Conservation (phyloP, 1,139 yeast genomes). For the Diutina mesorugosa region DNA sequence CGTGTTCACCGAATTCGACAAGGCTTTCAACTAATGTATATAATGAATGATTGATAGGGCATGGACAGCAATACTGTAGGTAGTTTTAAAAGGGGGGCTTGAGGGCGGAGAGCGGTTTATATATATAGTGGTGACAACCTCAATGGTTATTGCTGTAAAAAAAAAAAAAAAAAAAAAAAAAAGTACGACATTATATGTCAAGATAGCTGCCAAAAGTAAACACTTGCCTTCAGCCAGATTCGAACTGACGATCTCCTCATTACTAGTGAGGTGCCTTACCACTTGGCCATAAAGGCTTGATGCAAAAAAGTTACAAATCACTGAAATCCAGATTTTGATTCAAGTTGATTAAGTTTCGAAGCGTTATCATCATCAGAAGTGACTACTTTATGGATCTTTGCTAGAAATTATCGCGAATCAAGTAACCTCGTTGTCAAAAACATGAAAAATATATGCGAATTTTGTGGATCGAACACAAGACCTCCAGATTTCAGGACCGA, state of each 20-base stretch:
- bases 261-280: constrained; percentile 91
- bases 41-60: not conserved
- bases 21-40: not conserved
- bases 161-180: no score
- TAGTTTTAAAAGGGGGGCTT: no score
- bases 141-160: not conserved
- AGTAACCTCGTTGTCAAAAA: not conserved
- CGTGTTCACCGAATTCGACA: not conserved
- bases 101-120: not conserved
- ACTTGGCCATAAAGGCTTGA: constrained; percentile 8
- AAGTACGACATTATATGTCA: no score
- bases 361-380: no score
- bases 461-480: constrained; percentile 2
- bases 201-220: no score
- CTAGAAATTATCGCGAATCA: not conserved
- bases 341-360: no score
- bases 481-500: constrained; percentile 1
- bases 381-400: no score
- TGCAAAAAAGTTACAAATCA: no score
- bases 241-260: constrained; percentile 87
- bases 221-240: constrained; percentile 62
- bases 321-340: no score
- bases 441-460: not conserved
- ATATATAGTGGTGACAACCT: not conserved
- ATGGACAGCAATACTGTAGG: no score